Base-by-base conservation (phyloP, 495 filamentous ascomycete species). In the Hyaloscypha hepaticicola region DNA sequence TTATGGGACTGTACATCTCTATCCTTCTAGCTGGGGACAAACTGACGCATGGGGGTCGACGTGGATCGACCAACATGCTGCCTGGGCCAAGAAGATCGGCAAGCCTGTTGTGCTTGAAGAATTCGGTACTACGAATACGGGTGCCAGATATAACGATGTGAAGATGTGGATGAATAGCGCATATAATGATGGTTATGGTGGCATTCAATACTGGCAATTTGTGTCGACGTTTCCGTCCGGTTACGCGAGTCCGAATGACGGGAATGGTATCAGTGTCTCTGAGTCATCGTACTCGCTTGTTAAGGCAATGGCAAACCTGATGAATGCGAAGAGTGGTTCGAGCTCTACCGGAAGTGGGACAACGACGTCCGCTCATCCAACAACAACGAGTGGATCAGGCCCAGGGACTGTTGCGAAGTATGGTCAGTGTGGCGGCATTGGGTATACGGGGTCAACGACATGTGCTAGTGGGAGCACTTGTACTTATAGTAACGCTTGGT, bases 401-500 rank as follows among this genome's bases (percentile, higher is more conserved):
- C n/a, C n/a, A n/a, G n/a, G n/a, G n/a, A 58, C 57, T 16, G 65
- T 70, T 51, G n/a, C 61, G 8, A 64, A 68, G 58, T 70, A 65
- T 58, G 65, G 65, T 31, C 68, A 70, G 52, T 70, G 68, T 60
- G 68, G 61, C 27, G 68, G 68, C 5, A 5, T 5, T 8, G 38
- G 41, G 16, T 65, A 31, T 14, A 61, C 29, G 34, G 68, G 68
- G 26, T 8, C 55, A 9, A 65, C 56, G n/a, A 58, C 60, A 21
- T 70, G 68, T 56, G 63, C 50, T 9, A 34, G 33, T 48, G 62
- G 59, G n/a, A 58, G 28, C 26, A 70, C 68, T 33, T 70, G 68
- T 53, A 65, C 33, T 16, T 24, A 21, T 26, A 31, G 22, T 12
- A 60, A 55, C 29, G 19, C 65, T 31, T 70, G 48, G 26, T 70